Conservation (phyloP, 495 filamentous ascomycete genomes). For the Beverwykella pulmonaria region DNA sequence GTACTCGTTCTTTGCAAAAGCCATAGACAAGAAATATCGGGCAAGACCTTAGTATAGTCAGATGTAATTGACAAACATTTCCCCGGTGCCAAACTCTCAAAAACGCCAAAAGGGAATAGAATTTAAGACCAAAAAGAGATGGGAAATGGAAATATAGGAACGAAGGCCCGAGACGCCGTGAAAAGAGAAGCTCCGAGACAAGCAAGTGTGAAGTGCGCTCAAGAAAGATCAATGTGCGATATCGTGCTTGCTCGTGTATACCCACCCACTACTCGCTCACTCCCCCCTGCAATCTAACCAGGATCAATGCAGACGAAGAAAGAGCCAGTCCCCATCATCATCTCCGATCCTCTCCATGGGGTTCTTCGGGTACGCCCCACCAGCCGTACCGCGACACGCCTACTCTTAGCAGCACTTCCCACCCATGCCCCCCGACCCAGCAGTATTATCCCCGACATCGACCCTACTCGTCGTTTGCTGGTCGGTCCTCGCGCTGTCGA, state of each 20-base stretch:
- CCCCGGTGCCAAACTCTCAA: background rate
- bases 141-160: background rate
- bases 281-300: background rate
- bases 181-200: background rate
- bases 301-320: background rate
- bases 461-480: constrained; percentile 48
- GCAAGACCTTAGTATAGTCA: background rate
- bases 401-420: constrained; percentile 81
- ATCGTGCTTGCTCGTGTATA: background rate
- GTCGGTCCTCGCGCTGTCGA: constrained; percentile 82
- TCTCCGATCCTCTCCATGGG: background rate
- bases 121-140: background rate
- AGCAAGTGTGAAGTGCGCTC: background rate
- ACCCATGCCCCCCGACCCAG: constrained; percentile 57
- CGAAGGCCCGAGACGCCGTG: background rate
- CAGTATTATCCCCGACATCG: constrained; percentile 17
- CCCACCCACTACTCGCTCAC: background rate
- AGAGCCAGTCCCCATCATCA: background rate
- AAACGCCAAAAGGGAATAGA: background rate
- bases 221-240: background rate
- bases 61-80: background rate
- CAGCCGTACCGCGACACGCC: background rate
- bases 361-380: background rate
- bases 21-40: background rate
- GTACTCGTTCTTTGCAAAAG: background rate